Base-by-base conservation (phyloP, 371 early-diverging fungal species). In the Parasitella parasitica region DNA sequence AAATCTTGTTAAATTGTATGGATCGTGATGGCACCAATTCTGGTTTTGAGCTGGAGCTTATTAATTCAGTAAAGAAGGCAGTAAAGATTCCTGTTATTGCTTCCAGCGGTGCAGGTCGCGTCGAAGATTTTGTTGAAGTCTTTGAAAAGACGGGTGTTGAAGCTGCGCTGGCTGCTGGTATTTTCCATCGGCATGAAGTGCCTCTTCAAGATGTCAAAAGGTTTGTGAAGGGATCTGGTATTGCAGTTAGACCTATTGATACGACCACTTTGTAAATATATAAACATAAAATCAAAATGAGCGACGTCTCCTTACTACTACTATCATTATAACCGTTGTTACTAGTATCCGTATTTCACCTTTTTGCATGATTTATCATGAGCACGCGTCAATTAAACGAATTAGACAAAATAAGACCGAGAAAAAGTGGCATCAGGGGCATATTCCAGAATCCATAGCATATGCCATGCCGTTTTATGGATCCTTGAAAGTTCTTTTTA, bases 1-100 rank as follows among this genome's bases (percentile, higher is more conserved):
- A 98, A 78, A 89, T 98, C 53, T 75, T 97, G 69, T 82, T 97
- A 52, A 96, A 96, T 73, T 95, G 94, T 71, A 97, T 98, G 91
- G 97, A 98, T 77, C 87, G 90, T 70, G 98, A 98, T 75, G 98
- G 98, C 5, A 96, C 96, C 43, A 97, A 97, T 71, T 90, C 92
- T 34, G 98, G 98, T 15, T 98, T 90, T 67, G 98, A 98, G 58
- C 73, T 91, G 11, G 95, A 90, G 54, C 78, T 98, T 24, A 83
- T 97, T 59, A 64, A 76, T 7, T 84, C 88, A 50, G 92, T 94
- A 34, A 91, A 88, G 68, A 59, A 76, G 0, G 89, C 89, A 1
- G 91, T 96, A 27, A 63, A 75, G 2, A 96, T 97, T 61, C 98
- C 98, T 1, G 94, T 98, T n/a, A 93, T 98, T 74, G 98, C 98